Evolutionary conservation across 352 stramenopile species (phyloP).

Genomic region (Elongisporangium undulatum): DNA sequence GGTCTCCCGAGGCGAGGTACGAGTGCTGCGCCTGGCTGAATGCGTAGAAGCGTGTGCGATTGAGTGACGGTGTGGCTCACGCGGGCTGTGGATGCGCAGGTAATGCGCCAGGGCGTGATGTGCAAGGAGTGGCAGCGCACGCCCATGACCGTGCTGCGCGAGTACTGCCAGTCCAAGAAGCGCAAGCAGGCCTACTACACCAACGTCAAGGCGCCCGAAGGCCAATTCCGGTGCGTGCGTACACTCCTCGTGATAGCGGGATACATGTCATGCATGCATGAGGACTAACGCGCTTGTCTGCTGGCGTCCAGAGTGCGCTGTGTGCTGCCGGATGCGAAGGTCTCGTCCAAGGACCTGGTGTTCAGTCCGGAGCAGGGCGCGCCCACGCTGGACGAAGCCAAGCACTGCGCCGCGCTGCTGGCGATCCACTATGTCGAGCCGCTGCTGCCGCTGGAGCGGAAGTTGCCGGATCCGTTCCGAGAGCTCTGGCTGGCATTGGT

Average conservation of each 20-base stretch:
- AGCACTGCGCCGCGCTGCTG: constrained; percentile 91
- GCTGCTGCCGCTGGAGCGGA: constrained; percentile 91
- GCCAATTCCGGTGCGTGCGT: constrained; percentile 25
- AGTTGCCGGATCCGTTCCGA: constrained; percentile 95
- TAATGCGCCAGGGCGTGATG: constrained; percentile 75
- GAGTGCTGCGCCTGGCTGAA: neutral
- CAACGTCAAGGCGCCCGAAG: constrained; percentile 33
- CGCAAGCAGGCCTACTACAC: constrained; percentile 70
- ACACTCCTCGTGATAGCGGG: too few species aligned
- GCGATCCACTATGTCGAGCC: constrained; percentile 94
- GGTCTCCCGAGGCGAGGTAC: constrained; percentile 69
- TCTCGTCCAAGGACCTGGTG: constrained; percentile 91
- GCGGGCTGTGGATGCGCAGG: constrained; percentile 7
- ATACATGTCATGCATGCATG: neutral
- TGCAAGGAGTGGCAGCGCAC: constrained; percentile 94
- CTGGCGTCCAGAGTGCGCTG: constrained; percentile 47
- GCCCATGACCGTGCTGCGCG: constrained; percentile 91
- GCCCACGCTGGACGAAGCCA: constrained; percentile 83
- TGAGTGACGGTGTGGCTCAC: neutral
- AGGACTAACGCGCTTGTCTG: constrained; percentile 1
- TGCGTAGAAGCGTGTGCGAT: neutral
- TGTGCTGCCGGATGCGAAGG: constrained; percentile 93
- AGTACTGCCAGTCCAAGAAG: constrained; percentile 94
- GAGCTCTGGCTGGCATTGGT: constrained; percentile 86
- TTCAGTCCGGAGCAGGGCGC: constrained; percentile 89